Evolutionary conservation across 805 yeast genomes (phyloP).

Genomic region (Lipomyces kockii): DNA sequence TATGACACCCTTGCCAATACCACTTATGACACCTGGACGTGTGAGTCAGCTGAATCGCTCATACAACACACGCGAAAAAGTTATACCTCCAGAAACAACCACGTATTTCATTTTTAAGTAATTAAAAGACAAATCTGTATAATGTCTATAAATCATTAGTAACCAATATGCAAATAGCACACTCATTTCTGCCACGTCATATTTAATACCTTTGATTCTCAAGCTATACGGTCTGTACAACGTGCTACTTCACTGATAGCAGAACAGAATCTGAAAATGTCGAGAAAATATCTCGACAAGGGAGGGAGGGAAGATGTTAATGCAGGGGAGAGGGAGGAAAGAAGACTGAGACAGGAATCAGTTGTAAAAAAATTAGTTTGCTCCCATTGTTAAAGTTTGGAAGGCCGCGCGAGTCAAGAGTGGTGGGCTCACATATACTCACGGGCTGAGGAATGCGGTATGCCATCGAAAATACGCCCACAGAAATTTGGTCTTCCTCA

Average conservation of each 20-base stretch:
- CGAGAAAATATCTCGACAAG: neutral
- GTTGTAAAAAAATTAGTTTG: neutral
- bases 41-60: neutral
- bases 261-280: neutral
- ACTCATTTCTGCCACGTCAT: neutral
- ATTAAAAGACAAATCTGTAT: neutral
- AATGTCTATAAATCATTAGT: neutral
- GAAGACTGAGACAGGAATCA: neutral
- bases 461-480: no score
- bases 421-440: neutral
- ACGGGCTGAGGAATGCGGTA: neutral
- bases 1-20: slow-evolving; percentile 97
- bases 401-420: neutral
- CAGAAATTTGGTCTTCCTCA: no score
- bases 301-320: neutral
- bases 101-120: slow-evolving; percentile 86
- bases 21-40: slow-evolving; percentile 83
- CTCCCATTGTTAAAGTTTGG: neutral
- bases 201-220: neutral
- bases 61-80: neutral
- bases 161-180: neutral
- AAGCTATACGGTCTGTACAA: neutral
- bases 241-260: neutral
- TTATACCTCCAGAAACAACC: slow-evolving; percentile 91
- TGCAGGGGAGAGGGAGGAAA: neutral